These are phyloP conservation scores for Atkinsonella texensis DNA, from an alignment of 2,329 filamentous ascomycete species.

Conservation along the genomic window DNA sequence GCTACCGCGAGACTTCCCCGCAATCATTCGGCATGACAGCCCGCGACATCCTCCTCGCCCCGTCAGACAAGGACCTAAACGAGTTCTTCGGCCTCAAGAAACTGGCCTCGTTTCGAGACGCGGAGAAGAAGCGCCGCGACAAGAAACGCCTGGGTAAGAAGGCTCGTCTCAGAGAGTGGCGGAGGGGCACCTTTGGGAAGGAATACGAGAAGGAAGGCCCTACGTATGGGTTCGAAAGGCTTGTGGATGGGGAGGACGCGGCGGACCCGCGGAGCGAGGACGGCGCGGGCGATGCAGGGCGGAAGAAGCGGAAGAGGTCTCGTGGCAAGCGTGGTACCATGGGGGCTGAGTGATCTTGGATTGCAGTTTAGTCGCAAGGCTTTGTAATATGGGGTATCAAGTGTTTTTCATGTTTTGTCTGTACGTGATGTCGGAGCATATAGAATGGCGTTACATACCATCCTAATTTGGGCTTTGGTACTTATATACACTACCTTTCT, in stretches of 20 bases:
- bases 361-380: too few species aligned
- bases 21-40: constrained; percentile 81
- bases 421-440: constrained; percentile 7
- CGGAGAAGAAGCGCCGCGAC: constrained; percentile 80
- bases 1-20: constrained; percentile 89
- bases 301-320: constrained; percentile 41
- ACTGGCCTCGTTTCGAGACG: constrained; percentile 77
- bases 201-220: constrained; percentile 45
- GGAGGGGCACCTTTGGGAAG: constrained; percentile 48
- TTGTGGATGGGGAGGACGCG: constrained; percentile 9
- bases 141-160: constrained; percentile 88
- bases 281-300: constrained; percentile 18
- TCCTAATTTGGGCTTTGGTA: neutral
- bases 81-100: constrained; percentile 91
- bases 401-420: too few species aligned
- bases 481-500: too few species aligned
- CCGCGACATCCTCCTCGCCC: constrained; percentile 79
- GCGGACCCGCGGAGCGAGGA: neutral
- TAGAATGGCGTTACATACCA: constrained; percentile 9
- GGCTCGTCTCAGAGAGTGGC: constrained; percentile 79
- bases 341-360: neutral
- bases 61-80: constrained; percentile 76
- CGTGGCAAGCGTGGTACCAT: constrained; percentile 19
- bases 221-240: constrained; percentile 42
- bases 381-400: too few species aligned